Percentiles rank a stretch among this genome's conserved stretches.
phyloP scores from a whole-genome alignment of 2,329 filamentous ascomycete genomes.

The Ophiostoma ulmi region DNA sequence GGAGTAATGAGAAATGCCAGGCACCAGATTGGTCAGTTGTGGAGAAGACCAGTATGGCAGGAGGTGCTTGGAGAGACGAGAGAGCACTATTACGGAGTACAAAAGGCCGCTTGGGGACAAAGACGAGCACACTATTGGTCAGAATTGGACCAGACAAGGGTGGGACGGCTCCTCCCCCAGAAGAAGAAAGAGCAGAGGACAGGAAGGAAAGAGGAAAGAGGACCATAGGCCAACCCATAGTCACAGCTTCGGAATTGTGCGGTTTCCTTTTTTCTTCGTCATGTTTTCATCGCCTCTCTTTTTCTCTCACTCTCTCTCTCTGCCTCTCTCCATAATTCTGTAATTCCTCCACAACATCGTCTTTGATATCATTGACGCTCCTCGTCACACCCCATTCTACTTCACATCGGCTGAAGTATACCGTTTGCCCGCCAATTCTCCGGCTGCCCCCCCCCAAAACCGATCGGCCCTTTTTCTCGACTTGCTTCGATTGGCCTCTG shows the following conservation, averaged over 20 bases:
- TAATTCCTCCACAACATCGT: neutral
- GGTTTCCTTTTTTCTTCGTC: slow-evolving; percentile 24
- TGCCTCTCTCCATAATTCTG: slow-evolving; percentile 4
- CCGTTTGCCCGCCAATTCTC: neutral
- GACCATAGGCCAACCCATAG: neutral
- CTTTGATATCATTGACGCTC: neutral
- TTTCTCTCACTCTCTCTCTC: slow-evolving; percentile 14
- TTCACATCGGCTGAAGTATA: neutral
- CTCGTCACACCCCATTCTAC: neutral
- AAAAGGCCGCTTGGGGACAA: neutral
- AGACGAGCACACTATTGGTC: slow-evolving; percentile 24
- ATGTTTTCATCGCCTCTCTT: neutral
- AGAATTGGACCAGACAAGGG: neutral
- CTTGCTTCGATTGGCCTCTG: slow-evolving; percentile 5
- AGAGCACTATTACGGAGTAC: neutral
- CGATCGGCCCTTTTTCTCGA: neutral
- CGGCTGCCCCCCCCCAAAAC: neutral
- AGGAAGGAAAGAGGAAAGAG: neutral
- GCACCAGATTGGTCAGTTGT: slow-evolving; percentile 26
- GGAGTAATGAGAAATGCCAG: slow-evolving; percentile 29
- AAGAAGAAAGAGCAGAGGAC: neutral
- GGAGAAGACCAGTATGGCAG: neutral
- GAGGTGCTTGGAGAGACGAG: neutral
- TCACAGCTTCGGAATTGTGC: slow-evolving; percentile 27
- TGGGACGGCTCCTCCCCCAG: slow-evolving; percentile 13